phyloP scores from a whole-genome alignment of 371 early-diverging fungal genomes.

The Mortierella sp. region DNA sequence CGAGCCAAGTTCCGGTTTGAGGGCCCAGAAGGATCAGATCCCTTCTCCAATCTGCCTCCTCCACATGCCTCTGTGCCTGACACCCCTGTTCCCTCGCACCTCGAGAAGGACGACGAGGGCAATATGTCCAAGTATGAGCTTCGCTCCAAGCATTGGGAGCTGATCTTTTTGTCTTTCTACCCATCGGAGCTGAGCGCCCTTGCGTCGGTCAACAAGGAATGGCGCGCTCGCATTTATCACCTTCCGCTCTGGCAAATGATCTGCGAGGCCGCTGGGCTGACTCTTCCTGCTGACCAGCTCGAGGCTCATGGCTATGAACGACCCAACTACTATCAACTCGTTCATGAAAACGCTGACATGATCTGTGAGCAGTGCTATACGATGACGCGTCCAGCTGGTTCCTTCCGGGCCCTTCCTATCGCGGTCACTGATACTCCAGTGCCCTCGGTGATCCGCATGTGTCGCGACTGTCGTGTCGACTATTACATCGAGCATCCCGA shows the following conservation, averaged over 20 bases:
- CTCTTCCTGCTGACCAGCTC: neutral
- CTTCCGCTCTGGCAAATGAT: slow-evolving; percentile 12
- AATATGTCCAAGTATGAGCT: neutral
- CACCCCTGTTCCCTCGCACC: neutral
- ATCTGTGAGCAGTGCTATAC: slow-evolving; percentile 18
- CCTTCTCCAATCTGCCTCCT: neutral
- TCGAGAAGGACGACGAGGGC: neutral
- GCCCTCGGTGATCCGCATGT: slow-evolving; percentile 5
- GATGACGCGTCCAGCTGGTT: neutral
- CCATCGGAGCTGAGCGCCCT: neutral
- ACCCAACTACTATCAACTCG: slow-evolving; percentile 11
- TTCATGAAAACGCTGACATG: slow-evolving; percentile 11
- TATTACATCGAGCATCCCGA: slow-evolving; percentile 12
- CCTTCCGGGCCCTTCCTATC: slow-evolving; percentile 15
- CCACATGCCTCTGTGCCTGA: neutral
- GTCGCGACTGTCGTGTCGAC: slow-evolving; percentile 15
- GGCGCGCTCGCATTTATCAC: neutral
- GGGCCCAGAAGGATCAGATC: neutral
- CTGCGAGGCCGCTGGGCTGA: slow-evolving; percentile 4
- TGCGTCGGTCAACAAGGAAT: neutral
- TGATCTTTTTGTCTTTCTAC: neutral
- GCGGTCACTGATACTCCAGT: neutral
- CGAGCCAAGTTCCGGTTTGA: slow-evolving; percentile 12
- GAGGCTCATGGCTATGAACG: neutral
- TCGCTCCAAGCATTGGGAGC: neutral